Base-by-base conservation (phyloP, 495 filamentous ascomycete genomes). In the Cercophora sp. region DNA sequence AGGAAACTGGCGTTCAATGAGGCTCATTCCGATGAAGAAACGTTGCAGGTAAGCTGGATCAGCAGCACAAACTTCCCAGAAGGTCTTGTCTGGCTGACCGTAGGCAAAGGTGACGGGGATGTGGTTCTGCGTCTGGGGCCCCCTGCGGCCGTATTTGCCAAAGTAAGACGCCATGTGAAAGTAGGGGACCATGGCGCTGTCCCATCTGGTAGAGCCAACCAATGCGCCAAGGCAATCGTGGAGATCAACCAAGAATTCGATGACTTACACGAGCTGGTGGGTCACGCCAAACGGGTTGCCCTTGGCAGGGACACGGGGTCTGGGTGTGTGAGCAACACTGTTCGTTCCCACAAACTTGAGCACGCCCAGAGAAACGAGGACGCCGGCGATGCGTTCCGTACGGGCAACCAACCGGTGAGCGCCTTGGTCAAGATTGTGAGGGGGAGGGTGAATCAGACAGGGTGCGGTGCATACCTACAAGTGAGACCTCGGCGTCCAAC, bases 71-170 rank as follows among this genome's bases (percentile, higher is more conserved):
- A 55, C 2, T 13, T 55, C 52, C 29, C 24, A 55, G 36, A 43
- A 43, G 29, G 41, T 16, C 36, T 42, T 26, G n/a, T 56, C 57
- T 1, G 52, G 47, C 2, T 22, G 13, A 13, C 57, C 57, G 8
- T 44, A 6, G 16, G 42, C 48, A 37, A 49, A 59, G 16, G 32
- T 31, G 5, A n/a, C 15, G 19, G 52, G 52, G 26, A 44, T 43
- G 31, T 55, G 52, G 24, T 26, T 55, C 13, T 13, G 3, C 16
- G 25, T 32, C 35, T 35, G 18, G 9, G 57, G 57, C 49, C 56
- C 57, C 26, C 52, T 59, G 41, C 48, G 48, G 52, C 57, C 57
- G 43, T 59, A 59, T 25, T 36, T 42, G 3, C 44, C 42, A 35
- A 59, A 59, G 37, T 52, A 59, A 3, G 27, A 8, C 2, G 47